Base-by-base conservation (phyloP, 2,329 filamentous ascomycete species). In the Calonectria henricotiae region DNA sequence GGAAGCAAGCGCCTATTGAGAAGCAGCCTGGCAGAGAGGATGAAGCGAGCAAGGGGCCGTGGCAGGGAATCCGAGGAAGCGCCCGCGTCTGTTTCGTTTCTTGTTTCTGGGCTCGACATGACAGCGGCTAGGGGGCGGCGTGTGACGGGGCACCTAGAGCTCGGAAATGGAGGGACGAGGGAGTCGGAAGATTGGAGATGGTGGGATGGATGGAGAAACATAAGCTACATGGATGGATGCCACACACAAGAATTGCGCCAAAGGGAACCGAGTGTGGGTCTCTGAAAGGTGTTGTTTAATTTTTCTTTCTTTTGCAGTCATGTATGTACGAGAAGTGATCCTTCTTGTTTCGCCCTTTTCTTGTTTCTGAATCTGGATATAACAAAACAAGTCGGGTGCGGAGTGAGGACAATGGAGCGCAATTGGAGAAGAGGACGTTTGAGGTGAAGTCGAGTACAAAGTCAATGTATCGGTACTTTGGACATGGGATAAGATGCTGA, bases 31-130 rank as follows among this genome's bases (percentile, higher is more conserved):
- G 62, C 62, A 58, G 49, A 68, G 35, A 41, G 60, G 23, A 67
- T 62, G 64, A 73, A 32, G 68, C 3, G 68, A 67, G 73, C 64
- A 61, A 73, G 75, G 67, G 76, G 32, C 61, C 62, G 49, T 39
- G 46, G 64, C 69, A 69, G 74, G 69, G 71, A 49, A 70, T 62
- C 58, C 25, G 51, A 63, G 68, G 75, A 77, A 75, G 75, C 75
- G 75, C 75, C 70, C 62, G 75, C 75, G 75, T 63, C 75, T 77
- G 75, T 77, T 77, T 77, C 75, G 75, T 77, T 77, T 77, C 69
- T 71, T 74, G 75, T 75, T 77, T 75, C 69, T 70, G 63, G 41
- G 65, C 66, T 27, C 37, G 73, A 67, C 73, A 65, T 73, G 71
- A 75, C 69, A 75, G 75, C 75, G 75, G 72, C 71, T 76, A 76